Evolutionary conservation across 2,329 filamentous ascomycete genomes (phyloP).

Genomic region (Didymella arachidicola): DNA sequence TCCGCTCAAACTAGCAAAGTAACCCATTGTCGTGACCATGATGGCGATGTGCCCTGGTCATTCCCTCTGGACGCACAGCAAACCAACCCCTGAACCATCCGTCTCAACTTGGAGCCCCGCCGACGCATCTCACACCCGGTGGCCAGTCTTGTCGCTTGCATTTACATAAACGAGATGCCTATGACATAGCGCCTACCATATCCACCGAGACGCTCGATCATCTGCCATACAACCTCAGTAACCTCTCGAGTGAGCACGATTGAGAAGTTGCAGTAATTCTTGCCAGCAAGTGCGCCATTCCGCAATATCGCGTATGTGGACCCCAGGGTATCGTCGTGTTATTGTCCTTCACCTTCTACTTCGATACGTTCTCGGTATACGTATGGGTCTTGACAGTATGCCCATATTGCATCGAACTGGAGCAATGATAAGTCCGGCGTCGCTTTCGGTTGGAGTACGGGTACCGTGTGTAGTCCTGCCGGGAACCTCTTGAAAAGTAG

Average conservation of each 20-base stretch:
- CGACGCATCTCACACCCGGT: not conserved
- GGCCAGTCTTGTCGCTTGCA: not conserved
- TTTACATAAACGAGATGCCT: not conserved
- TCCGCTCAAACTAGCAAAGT: not conserved
- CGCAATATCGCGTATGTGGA: not conserved
- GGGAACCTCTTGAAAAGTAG: not conserved
- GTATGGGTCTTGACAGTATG: not conserved
- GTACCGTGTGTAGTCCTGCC: not conserved
- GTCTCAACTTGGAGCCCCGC: not conserved
- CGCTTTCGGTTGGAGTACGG: not conserved
- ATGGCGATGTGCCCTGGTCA: not conserved
- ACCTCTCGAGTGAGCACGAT: not conserved
- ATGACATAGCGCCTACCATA: not conserved
- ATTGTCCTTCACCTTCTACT: not conserved
- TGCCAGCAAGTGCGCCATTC: not conserved
- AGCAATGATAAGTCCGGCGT: not conserved
- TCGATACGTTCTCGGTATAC: not conserved
- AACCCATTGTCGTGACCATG: not conserved
- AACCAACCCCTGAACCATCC: not conserved
- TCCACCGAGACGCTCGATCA: not conserved
- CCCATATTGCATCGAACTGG: constrained; percentile 7
- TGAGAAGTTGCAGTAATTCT: not conserved
- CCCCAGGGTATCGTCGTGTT: not conserved
- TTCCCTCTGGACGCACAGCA: not conserved
- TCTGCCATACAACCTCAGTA: not conserved